Conservation (phyloP, 2,329 filamentous ascomycete species). For the Microsporum ferrugineum region DNA sequence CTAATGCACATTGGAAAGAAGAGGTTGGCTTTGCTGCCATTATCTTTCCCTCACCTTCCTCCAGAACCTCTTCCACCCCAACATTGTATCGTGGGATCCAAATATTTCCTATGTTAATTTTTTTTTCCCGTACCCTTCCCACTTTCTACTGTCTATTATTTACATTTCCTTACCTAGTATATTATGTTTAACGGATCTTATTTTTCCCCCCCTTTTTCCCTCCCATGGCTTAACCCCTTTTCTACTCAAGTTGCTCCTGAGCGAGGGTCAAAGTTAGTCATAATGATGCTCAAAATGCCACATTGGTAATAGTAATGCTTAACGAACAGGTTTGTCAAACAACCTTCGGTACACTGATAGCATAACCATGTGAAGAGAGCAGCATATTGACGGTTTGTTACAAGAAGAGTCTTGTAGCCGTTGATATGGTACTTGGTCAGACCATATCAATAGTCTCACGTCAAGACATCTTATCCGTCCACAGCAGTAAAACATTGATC, state of each 20-base stretch:
- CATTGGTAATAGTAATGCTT: not conserved
- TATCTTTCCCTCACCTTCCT: not conserved
- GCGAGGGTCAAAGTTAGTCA: not conserved
- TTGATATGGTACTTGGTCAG: no score
- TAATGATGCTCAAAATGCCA: no score
- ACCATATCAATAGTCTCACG: no score
- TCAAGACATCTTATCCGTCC: no score
- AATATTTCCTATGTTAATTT: not conserved
- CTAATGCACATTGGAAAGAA: not conserved
- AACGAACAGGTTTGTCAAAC: not conserved
- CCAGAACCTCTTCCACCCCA: not conserved
- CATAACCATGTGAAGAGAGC: no score
- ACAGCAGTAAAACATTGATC: no score
- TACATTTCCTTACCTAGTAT: not conserved
- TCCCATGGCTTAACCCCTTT: not conserved
- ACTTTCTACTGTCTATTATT: not conserved
- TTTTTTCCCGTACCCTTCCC: not conserved
- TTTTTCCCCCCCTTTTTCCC: not conserved
- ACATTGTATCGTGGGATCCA: not conserved
- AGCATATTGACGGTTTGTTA: no score
- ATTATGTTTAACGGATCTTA: slow-evolving; percentile 1
- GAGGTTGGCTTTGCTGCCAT: not conserved
- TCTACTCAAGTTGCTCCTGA: not conserved
- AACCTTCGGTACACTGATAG: no score
- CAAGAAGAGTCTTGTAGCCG: no score